A percentile compares a stretch with the other conserved stretches of the same genome.
phyloP scores from a whole-genome alignment of 2,329 filamentous ascomycete species.

The Didymellaceae sp. region DNA sequence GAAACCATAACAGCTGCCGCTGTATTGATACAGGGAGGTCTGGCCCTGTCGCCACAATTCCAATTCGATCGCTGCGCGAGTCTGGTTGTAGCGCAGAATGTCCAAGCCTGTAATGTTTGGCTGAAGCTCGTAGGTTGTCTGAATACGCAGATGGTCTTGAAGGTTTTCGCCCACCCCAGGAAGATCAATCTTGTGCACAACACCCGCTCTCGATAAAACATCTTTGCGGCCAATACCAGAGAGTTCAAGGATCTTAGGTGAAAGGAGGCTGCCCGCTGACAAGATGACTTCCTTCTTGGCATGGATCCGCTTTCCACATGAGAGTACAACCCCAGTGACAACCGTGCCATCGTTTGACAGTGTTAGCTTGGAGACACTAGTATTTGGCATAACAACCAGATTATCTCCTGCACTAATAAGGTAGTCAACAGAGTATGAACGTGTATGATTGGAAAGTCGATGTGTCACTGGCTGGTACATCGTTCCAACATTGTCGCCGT shows the following conservation, averaged over 20 bases:
- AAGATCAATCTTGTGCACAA: constrained; percentile 23
- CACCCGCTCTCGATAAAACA: constrained; percentile 17
- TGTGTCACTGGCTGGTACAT: constrained; percentile 59
- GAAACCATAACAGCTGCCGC: constrained; percentile 49
- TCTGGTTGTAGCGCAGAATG: constrained; percentile 29
- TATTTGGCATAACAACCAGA: constrained; percentile 47
- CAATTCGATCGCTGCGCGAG: constrained; percentile 49
- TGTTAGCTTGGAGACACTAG: constrained; percentile 48
- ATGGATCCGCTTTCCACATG: constrained; percentile 32
- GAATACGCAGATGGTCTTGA: constrained; percentile 38
- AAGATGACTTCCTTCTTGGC: constrained; percentile 37
- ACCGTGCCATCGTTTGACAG: constrained; percentile 25
- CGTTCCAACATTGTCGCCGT: constrained; percentile 57
- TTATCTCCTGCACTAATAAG: constrained; percentile 50
- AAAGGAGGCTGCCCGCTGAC: constrained; percentile 28
- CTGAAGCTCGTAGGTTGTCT: constrained; percentile 27
- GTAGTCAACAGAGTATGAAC: constrained; percentile 58
- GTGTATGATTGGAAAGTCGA: constrained; percentile 54
- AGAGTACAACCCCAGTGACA: constrained; percentile 38
- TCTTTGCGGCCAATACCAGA: constrained; percentile 29
- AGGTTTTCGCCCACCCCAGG: constrained; percentile 34
- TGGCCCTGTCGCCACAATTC: constrained; percentile 41
- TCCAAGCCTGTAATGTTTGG: constrained; percentile 26
- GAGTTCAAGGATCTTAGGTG: constrained; percentile 28
- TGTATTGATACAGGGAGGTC: constrained; percentile 49